phyloP scores from a whole-genome alignment of 306 rosid genomes.

The Gillenia trifoliata region DNA sequence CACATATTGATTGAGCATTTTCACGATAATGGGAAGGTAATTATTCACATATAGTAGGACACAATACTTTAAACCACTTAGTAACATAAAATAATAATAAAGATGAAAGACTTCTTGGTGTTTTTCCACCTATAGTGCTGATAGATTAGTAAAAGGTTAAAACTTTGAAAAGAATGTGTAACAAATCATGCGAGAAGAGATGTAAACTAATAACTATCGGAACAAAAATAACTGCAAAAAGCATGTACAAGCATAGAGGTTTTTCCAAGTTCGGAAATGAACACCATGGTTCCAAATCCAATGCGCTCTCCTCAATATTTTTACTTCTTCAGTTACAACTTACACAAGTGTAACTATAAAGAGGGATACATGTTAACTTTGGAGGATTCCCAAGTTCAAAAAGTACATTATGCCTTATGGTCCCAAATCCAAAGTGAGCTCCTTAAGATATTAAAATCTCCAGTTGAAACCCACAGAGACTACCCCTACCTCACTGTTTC shows the following conservation, averaged over 20 bases:
- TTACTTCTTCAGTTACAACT: not conserved
- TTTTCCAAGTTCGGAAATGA: not conserved
- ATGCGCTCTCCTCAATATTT: not conserved
- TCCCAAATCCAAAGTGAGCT: not conserved
- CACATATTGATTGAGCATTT: not conserved
- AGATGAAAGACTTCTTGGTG: not conserved
- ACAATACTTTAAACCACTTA: not conserved
- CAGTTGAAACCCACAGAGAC: not conserved
- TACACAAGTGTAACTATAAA: not conserved
- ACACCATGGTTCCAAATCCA: not conserved
- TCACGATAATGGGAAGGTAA: not conserved
- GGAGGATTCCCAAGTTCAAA: not conserved
- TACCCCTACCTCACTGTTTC: not conserved
- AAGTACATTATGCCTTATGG: not conserved
- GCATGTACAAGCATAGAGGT: not conserved
- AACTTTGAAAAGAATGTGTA: not conserved
- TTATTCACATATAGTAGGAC: not conserved
- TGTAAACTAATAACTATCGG: not conserved
- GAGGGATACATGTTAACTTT: not conserved
- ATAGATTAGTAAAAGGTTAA: not conserved
- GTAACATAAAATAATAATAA: not conserved
- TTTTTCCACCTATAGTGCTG: not conserved
- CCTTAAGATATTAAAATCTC: not conserved
- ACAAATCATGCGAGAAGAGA: not conserved
- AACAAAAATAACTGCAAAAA: not conserved